phyloP scores from a whole-genome alignment of 2,329 filamentous ascomycete species.

The Cryoendolithus antarcticus region DNA sequence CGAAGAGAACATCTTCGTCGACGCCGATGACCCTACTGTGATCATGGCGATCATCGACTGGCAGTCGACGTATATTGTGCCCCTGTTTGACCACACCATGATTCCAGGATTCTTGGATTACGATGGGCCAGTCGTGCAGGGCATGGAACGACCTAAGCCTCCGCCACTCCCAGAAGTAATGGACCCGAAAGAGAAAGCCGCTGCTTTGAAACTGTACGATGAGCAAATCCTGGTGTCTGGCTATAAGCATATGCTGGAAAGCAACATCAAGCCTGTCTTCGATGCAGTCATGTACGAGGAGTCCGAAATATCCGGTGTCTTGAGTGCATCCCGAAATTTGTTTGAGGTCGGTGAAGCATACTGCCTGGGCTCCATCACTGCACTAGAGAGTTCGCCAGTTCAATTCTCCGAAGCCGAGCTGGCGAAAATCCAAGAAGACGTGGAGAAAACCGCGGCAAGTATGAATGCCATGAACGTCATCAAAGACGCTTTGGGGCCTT shows the following conservation, averaged over 20 bases:
- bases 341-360: conserved; percentile 24
- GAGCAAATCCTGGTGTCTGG: conserved; percentile 18
- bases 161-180: conserved; percentile 13
- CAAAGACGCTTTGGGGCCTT: conserved; percentile 4
- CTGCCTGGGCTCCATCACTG: not conserved
- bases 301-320: conserved; percentile 16
- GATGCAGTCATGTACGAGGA: conserved; percentile 22
- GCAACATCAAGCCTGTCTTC: conserved; percentile 16
- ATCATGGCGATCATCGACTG: conserved; percentile 25
- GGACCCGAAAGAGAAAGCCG: conserved; percentile 14
- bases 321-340: conserved; percentile 22
- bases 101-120: conserved; percentile 24
- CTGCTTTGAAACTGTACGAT: conserved; percentile 11
- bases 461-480: conserved; percentile 6
- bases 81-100: conserved; percentile 25
- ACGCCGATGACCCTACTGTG: conserved; percentile 18
- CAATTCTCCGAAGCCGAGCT: not conserved
- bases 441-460: not conserved
- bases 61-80: conserved; percentile 23
- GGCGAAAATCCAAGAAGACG: conserved; percentile 1
- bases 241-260: conserved; percentile 20
- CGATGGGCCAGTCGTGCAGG: conserved; percentile 18
- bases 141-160: conserved; percentile 19
- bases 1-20: conserved; percentile 26
- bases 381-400: not conserved